Conservation (phyloP, 2,329 filamentous ascomycete species). For the Colletotrichum simmondsii region DNA sequence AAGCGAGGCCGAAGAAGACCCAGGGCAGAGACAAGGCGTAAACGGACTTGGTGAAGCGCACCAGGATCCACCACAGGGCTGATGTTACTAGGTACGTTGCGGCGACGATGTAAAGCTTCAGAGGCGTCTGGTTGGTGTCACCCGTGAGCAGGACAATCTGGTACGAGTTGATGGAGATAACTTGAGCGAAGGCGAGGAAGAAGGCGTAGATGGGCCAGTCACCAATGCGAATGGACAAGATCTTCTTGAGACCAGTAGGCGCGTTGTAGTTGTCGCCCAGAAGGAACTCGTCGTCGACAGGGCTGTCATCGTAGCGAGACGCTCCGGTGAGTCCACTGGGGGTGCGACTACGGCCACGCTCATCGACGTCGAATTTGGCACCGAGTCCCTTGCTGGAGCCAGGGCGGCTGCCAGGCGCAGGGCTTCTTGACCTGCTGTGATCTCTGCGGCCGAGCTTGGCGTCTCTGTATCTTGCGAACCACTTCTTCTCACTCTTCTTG, state of each 20-base stretch:
- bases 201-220: constrained; percentile 74
- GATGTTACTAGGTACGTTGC: constrained; percentile 68
- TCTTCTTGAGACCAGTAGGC: constrained; percentile 64
- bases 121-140: constrained; percentile 67
- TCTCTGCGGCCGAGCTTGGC: constrained; percentile 63
- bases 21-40: constrained; percentile 70
- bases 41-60: constrained; percentile 66
- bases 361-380: constrained; percentile 35
- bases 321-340: constrained; percentile 44
- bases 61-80: constrained; percentile 71
- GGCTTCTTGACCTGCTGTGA: constrained; percentile 49
- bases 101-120: constrained; percentile 70
- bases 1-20: constrained; percentile 71
- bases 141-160: constrained; percentile 76
- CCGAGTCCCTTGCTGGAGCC: constrained; percentile 35
- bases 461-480: constrained; percentile 69
- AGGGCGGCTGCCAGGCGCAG: constrained; percentile 33
- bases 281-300: constrained; percentile 57
- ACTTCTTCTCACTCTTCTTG: constrained; percentile 73
- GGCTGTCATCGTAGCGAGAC: constrained; percentile 27
- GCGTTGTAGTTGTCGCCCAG: constrained; percentile 67
- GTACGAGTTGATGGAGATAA: constrained; percentile 74
- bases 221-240: constrained; percentile 64
- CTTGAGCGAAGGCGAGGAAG: constrained; percentile 70
- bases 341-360: constrained; percentile 38